Evolutionary conservation across 305 asterid species (phyloP).

Genomic region (Fraxinus albicans): DNA sequence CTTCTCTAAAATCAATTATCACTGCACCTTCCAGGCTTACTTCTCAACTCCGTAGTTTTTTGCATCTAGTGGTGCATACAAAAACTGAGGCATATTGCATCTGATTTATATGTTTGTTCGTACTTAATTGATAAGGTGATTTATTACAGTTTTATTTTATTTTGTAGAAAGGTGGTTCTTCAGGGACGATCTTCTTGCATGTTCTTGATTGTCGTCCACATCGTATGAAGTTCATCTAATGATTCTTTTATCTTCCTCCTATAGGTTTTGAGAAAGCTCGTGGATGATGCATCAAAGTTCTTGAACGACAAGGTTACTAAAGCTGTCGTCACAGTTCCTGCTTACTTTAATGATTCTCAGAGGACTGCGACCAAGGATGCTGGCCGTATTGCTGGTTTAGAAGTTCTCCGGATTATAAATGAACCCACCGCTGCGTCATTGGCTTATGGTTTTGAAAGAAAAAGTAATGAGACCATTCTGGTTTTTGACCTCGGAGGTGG

Average conservation of each 20-base stretch:
- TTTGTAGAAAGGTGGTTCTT: not conserved
- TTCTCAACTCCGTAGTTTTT: conserved; percentile 22
- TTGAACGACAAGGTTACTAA: conserved; percentile 90
- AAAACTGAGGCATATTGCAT: not conserved
- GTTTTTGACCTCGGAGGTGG: conserved; percentile 98
- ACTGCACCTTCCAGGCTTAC: conserved; percentile 36
- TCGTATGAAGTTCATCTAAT: not conserved
- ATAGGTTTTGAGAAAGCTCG: conserved; percentile 95
- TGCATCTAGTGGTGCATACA: conserved; percentile 35
- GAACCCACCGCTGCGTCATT: conserved; percentile 97
- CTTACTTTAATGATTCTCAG: conserved; percentile 95
- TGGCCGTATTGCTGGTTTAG: conserved; percentile 96
- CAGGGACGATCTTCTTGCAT: not conserved
- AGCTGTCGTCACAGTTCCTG: conserved; percentile 98
- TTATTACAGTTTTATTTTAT: not conserved
- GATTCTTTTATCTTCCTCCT: not conserved
- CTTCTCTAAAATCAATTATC: conserved; percentile 27
- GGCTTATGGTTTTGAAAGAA: conserved; percentile 96
- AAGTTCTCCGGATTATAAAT: conserved; percentile 89
- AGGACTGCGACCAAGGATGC: conserved; percentile 99
- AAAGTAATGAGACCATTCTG: conserved; percentile 82
- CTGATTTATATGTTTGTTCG: not conserved
- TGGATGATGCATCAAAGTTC: conserved; percentile 95
- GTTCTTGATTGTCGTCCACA: not conserved
- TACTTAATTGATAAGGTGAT: not conserved